Conservation (phyloP, 176 grass and related monocot species). For the Zea luxurians region DNA sequence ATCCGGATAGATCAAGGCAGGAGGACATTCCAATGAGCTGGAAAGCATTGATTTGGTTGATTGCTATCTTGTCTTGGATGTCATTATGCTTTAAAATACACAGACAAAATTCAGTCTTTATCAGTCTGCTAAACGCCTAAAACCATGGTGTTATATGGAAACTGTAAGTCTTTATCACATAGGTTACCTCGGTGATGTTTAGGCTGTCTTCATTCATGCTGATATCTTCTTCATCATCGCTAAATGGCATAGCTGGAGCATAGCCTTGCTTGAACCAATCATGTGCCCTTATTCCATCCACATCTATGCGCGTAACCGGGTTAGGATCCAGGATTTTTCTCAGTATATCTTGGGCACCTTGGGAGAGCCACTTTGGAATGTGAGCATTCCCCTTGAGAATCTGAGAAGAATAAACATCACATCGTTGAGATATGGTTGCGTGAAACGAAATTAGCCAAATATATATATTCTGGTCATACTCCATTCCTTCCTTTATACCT, state of each 20-base stretch:
- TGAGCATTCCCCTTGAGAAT: conserved; percentile 66
- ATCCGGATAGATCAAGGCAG: conserved; percentile 92
- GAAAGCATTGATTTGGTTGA: conserved; percentile 91
- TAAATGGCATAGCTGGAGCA: conserved; percentile 54
- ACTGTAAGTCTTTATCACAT: conserved; percentile 58
- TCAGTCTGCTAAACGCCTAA: conserved; percentile 10
- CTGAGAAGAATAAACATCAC: conserved; percentile 40
- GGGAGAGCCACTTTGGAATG: conserved; percentile 93
- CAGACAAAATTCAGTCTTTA: conserved; percentile 34
- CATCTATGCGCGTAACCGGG: conserved; percentile 67
- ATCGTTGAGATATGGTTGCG: conserved; percentile 42
- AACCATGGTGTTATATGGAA: conserved; percentile 25
- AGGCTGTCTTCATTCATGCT: conserved; percentile 25
- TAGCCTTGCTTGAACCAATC: conserved; percentile 90
- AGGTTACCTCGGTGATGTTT: conserved; percentile 52
- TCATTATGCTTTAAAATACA: conserved; percentile 51
- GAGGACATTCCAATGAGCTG: conserved; percentile 97
- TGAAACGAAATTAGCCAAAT: not conserved
- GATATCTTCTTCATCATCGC: conserved; percentile 66
- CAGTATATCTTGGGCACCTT: conserved; percentile 67
- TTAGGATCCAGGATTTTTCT: conserved; percentile 74
- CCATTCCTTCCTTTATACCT: conserved; percentile 48
- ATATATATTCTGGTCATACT: not conserved
- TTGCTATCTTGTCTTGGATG: conserved; percentile 41
- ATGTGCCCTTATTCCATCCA: conserved; percentile 68